Base-by-base conservation (phyloP, 805 yeast species). In the Wickerhamomyces ciferrii region DNA sequence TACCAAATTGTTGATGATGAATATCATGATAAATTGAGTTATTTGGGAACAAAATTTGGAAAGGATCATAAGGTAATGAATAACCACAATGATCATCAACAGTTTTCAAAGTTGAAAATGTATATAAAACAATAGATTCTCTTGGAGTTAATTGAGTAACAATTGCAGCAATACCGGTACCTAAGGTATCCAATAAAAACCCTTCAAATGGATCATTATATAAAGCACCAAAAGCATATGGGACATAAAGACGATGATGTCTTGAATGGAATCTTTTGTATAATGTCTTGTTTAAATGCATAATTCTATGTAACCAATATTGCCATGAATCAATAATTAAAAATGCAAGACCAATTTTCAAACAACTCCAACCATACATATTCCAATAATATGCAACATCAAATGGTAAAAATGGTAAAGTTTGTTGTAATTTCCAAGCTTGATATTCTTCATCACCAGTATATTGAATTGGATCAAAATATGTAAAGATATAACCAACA, bases 31-130 rank as follows among this genome's bases (percentile, higher is more conserved):
- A 94, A 29, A 90, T 85, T 14, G 98, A 86, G 62, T 94, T 90
- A 70, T 94, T 94, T 52, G 97, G 98, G 78, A 94, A 94, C 20
- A 92, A 47, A 39, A 81, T 62, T 72, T 94, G 99, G 75, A 94
- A 86, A 20, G 91, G 81, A 66, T 94, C 99, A 64, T 72, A 86
- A 15, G 98, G 98, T 46, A 94, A 72, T 25, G 91, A 81, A 66
- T 92, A 94, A n/a, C 99, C 99, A 66, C 98, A 94, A 68, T 94
- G 99, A 65, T 94, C 99, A 64, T 94, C 98, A 43, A 94, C 96
- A 1, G 99, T 94, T 67, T 94, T 94, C 78, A 94, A 67, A 2
- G 99, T 94, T 15, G 97, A 87, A 63, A 94, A 88, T 2, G 92
- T 81, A 67, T 74, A 94, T 46, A 94, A 69, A 13, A 85, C 53